phyloP scores from a whole-genome alignment of 805 yeast species.

The Saturnispora bothae region DNA sequence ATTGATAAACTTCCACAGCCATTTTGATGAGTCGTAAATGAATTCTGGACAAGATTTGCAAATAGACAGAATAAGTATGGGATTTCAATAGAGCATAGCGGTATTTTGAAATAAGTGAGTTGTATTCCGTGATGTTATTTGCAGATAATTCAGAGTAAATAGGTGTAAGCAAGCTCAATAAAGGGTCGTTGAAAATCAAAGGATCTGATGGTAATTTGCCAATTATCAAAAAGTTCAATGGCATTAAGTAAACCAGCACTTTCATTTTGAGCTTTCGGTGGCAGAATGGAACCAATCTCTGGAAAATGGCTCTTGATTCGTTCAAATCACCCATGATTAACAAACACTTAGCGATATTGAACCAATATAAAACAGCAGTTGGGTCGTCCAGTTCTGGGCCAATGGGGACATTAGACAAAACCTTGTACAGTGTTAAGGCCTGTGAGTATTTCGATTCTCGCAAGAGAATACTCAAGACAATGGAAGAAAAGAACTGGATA shows the following conservation, averaged over 20 bases:
- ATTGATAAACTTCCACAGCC: not conserved
- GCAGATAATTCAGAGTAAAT: constrained; percentile 37
- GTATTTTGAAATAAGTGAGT: constrained; percentile 32
- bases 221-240: constrained; percentile 44
- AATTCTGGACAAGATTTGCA: constrained; percentile 29
- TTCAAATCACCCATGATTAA: constrained; percentile 48
- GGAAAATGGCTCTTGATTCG: constrained; percentile 40
- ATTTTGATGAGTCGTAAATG: constrained; percentile 3
- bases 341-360: constrained; percentile 58
- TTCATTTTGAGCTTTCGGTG: constrained; percentile 23
- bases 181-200: too few relatives aligned
- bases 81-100: constrained; percentile 44
- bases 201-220: constrained; percentile 43
- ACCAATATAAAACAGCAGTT: constrained; percentile 42
- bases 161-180: constrained; percentile 30
- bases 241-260: constrained; percentile 52
- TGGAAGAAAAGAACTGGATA: constrained; percentile 53
- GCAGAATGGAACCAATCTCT: constrained; percentile 9
- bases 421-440: constrained; percentile 59
- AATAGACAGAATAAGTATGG: constrained; percentile 50
- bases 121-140: constrained; percentile 42
- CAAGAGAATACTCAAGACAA: constrained; percentile 61
- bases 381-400: not conserved
- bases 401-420: constrained; percentile 7
- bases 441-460: constrained; percentile 56